Evolutionary conservation across 1,284 basidiomycete genomes (phyloP).

Genomic region (Cryptococcus depauperatus): DNA sequence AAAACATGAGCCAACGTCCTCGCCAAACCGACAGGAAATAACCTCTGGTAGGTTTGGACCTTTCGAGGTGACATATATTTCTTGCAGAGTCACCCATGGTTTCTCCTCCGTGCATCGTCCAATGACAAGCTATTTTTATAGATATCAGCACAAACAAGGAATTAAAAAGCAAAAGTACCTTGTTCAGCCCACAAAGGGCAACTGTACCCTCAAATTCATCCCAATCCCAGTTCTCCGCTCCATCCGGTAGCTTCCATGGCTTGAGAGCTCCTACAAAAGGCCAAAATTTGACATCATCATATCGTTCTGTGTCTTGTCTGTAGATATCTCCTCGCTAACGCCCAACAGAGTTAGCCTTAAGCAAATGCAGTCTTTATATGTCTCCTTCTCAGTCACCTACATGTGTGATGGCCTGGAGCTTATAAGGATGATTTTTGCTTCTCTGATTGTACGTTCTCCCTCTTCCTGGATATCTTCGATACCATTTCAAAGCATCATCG

Average conservation of each 20-base stretch:
- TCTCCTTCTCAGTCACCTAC: too few relatives aligned
- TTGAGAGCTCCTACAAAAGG: conserved; percentile 9
- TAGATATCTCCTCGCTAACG: not conserved
- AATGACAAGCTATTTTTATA: conserved; percentile 5
- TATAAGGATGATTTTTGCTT: too few relatives aligned
- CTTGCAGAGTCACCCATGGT: conserved; percentile 5
- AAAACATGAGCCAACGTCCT: not conserved
- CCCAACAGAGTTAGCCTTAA: too few relatives aligned
- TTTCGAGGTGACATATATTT: conserved; percentile 4
- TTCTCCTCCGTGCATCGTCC: conserved; percentile 8
- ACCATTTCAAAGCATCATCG: too few relatives aligned
- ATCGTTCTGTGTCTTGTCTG: not conserved
- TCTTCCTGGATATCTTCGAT: too few relatives aligned
- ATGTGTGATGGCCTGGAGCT: too few relatives aligned
- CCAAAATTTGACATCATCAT: conserved; percentile 12
- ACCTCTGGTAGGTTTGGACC: too few relatives aligned
- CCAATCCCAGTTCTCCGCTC: conserved; percentile 1
- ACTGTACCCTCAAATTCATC: conserved; percentile 5
- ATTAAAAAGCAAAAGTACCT: not conserved
- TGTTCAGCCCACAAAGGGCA: conserved; percentile 3
- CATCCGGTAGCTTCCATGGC: conserved; percentile 3
- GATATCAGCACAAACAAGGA: not conserved
- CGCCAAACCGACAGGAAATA: not conserved
- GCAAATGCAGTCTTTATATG: too few relatives aligned
- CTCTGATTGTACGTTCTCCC: too few relatives aligned